phyloP scores from a whole-genome alignment of 257 asterid species.

The Nicotiana obtusifolia region DNA sequence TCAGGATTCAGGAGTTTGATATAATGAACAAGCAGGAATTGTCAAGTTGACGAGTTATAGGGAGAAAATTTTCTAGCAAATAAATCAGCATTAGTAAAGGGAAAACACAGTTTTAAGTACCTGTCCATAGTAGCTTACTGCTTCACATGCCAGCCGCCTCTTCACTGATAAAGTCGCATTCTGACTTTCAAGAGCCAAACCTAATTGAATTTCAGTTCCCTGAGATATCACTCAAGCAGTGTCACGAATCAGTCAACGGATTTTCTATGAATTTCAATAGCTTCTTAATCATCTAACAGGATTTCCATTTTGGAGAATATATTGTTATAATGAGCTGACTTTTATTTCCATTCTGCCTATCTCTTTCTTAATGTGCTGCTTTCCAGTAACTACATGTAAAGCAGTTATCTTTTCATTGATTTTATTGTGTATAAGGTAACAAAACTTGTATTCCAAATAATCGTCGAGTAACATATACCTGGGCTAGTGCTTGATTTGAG shows the following conservation, averaged over 20 bases:
- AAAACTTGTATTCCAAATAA: not conserved
- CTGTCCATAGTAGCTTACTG: constrained; percentile 53
- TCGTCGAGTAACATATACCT: constrained; percentile 29
- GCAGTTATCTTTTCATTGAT: not conserved
- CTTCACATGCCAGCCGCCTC: constrained; percentile 88
- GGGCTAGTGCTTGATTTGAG: constrained; percentile 63
- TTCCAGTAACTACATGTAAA: not conserved
- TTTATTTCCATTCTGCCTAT: not conserved
- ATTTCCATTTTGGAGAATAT: not conserved
- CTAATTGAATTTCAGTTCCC: constrained; percentile 89
- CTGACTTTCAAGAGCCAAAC: constrained; percentile 65
- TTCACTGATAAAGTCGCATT: constrained; percentile 81
- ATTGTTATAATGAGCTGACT: not conserved
- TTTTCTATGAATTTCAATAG: not conserved
- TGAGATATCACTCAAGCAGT: constrained; percentile 18
- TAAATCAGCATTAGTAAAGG: not conserved
- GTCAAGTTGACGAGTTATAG: not conserved
- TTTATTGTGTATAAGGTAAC: not conserved
- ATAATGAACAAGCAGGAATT: not conserved
- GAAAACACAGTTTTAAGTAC: constrained; percentile 22
- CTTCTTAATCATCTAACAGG: not conserved
- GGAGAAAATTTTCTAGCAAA: not conserved
- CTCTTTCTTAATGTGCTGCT: not conserved
- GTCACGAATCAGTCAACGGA: not conserved
- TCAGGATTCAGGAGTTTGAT: not conserved